Conservation (phyloP, 768 basidiomycete species). For the Pleurotus djamor region DNA sequence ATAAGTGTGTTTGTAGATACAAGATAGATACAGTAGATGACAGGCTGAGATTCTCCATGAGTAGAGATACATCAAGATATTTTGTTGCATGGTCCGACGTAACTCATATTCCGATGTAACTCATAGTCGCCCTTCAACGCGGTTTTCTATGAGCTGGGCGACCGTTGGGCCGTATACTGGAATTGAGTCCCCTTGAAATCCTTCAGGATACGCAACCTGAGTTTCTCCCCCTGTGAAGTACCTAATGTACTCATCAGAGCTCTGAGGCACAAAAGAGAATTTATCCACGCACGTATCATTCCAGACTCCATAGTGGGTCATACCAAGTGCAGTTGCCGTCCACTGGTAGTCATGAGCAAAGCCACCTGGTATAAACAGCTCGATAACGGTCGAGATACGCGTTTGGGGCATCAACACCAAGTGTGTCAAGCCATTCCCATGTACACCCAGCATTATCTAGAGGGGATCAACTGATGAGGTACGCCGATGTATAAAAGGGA, state of each 20-base stretch:
- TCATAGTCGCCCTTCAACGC: constrained; percentile 28
- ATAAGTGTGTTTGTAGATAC: no score
- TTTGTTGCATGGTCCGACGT: no score
- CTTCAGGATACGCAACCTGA: constrained; percentile 69
- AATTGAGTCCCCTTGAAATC: constrained; percentile 79
- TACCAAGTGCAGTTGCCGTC: constrained; percentile 71
- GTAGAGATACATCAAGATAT: no score
- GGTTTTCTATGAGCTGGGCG: constrained; percentile 70
- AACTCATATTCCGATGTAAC: no score
- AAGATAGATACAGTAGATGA: no score
- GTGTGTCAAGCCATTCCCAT: constrained; percentile 83
- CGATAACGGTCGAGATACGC: constrained; percentile 76
- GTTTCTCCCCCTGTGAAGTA: constrained; percentile 10
- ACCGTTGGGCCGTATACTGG: constrained; percentile 69
- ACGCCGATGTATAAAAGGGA: background rate
- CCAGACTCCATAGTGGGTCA: constrained; percentile 78
- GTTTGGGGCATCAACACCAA: constrained; percentile 83
- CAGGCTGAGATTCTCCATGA: no score
- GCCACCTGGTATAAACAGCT: constrained; percentile 79
- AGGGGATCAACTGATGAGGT: background rate
- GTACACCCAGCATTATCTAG: constrained; percentile 69
- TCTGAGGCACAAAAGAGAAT: no score
- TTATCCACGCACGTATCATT: constrained; percentile 60
- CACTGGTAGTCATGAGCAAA: constrained; percentile 89
- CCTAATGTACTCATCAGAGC: no score